These are phyloP conservation scores for Tetragonia tetragonoides DNA, from an alignment of 148 eudicot species.

Conservation along the genomic window DNA sequence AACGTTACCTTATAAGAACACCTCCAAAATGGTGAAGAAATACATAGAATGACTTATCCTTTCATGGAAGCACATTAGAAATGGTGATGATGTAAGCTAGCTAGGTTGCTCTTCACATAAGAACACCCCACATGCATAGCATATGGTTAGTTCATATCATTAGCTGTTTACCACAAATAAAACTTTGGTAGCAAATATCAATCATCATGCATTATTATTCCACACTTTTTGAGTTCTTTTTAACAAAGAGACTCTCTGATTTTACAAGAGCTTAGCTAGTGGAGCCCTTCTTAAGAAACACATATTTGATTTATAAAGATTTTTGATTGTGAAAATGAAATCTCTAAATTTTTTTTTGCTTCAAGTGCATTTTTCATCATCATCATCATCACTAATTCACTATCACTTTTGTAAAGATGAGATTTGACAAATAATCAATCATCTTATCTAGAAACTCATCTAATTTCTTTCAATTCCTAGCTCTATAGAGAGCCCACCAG, in stretches of 20 bases:
- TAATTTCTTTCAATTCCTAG: neutral
- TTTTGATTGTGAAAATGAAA: neutral
- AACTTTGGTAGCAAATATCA: neutral
- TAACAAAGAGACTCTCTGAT: neutral
- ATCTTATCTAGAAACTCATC: neutral
- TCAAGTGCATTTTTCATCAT: neutral
- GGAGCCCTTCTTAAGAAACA: conserved; percentile 3
- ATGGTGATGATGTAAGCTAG: too few species aligned
- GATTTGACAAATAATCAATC: neutral
- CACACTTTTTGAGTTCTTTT: neutral
- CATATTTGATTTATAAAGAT: neutral
- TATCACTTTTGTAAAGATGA: neutral
- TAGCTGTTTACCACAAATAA: conserved; percentile 6
- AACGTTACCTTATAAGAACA: too few species aligned
- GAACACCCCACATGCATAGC: conserved; percentile 13
- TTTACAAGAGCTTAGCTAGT: conserved; percentile 4
- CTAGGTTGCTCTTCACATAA: too few species aligned
- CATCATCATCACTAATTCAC: neutral
- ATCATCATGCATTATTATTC: neutral
- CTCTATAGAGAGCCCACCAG: too few species aligned
- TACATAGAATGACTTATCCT: too few species aligned
- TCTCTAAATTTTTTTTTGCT: neutral
- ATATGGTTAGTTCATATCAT: neutral
- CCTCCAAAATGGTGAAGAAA: too few species aligned
- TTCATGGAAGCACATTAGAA: too few species aligned